Percentiles rank a stretch among this genome's conserved stretches.
Conservation (phyloP, 2,329 filamentous ascomycete species). For the Xylariaceae sp. region DNA sequence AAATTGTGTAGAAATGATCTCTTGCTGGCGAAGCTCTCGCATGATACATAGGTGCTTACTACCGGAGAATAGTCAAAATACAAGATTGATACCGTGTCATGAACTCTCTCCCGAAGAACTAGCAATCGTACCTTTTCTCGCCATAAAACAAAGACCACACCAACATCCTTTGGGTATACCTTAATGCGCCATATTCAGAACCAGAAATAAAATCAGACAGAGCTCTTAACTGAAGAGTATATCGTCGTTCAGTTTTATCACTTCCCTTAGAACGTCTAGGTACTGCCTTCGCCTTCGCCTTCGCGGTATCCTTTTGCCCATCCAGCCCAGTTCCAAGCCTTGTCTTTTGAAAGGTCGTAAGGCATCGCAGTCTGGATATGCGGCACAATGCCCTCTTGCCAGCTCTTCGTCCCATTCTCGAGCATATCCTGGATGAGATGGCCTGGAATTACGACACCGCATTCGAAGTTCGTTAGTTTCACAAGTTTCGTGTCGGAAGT, state of each 20-base stretch:
- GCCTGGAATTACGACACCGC: conserved; percentile 36
- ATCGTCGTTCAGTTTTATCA: background rate
- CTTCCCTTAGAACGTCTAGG: background rate
- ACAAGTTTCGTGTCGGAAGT: conserved; percentile 34
- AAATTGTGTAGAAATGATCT: background rate
- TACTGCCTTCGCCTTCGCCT: background rate
- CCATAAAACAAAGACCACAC: background rate
- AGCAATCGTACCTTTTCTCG: background rate
- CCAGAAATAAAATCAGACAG: no score
- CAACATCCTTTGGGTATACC: background rate
- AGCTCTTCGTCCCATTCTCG: conserved; percentile 31
- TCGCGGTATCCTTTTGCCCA: conserved; percentile 27
- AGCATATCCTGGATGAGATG: conserved; percentile 28
- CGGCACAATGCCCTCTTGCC: conserved; percentile 35
- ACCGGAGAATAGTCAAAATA: no score
- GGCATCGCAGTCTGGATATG: conserved; percentile 23
- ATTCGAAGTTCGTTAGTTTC: conserved; percentile 37
- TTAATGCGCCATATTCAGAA: background rate
- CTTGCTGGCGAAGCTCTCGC: background rate
- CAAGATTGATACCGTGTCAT: background rate
- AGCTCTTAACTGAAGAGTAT: background rate
- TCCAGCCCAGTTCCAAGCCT: conserved; percentile 33
- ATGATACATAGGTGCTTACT: background rate
- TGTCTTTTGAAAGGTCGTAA: conserved; percentile 29
- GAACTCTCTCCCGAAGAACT: background rate